Conservation (phyloP, 768 basidiomycete genomes). For the Russula dissimulans region DNA sequence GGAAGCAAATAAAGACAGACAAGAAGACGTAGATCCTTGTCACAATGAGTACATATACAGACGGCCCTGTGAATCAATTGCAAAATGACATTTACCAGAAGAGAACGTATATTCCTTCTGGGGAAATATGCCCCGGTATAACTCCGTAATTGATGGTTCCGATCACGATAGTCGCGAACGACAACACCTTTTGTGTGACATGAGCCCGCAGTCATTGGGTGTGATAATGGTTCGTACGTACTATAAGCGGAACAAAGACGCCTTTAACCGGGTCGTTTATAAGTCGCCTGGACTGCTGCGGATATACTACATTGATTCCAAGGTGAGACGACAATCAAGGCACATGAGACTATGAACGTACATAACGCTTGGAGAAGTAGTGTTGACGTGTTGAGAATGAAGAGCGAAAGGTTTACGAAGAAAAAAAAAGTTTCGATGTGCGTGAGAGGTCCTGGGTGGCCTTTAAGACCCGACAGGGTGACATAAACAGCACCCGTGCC, state of each 20-base stretch:
- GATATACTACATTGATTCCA: slow-evolving; percentile 30
- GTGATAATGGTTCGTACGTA: slow-evolving; percentile 21
- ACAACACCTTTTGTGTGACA: slow-evolving; percentile 30
- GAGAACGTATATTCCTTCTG: slow-evolving; percentile 32
- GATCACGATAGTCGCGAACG: slow-evolving; percentile 42
- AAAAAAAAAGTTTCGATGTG: slow-evolving; percentile 36
- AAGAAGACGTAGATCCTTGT: slow-evolving; percentile 35
- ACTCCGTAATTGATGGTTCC: slow-evolving; percentile 39
- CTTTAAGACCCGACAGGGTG: slow-evolving; percentile 34
- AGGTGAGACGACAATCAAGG: background rate
- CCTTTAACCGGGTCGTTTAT: slow-evolving; percentile 38
- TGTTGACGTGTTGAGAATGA: slow-evolving; percentile 35
- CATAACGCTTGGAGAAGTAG: slow-evolving; percentile 36
- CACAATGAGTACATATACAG: background rate
- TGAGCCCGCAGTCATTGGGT: background rate
- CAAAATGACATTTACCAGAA: slow-evolving; percentile 31
- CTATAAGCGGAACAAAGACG: slow-evolving; percentile 35
- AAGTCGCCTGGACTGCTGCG: slow-evolving; percentile 33
- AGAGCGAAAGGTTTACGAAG: slow-evolving; percentile 38
- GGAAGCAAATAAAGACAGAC: slow-evolving; percentile 33
- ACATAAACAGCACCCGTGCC: slow-evolving; percentile 43
- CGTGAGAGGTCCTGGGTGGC: slow-evolving; percentile 27
- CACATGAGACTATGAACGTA: slow-evolving; percentile 20
- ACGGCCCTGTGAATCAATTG: background rate
- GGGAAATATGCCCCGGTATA: slow-evolving; percentile 29